Evolutionary conservation across 768 basidiomycete species (phyloP).

Genomic region (Russula virescens): DNA sequence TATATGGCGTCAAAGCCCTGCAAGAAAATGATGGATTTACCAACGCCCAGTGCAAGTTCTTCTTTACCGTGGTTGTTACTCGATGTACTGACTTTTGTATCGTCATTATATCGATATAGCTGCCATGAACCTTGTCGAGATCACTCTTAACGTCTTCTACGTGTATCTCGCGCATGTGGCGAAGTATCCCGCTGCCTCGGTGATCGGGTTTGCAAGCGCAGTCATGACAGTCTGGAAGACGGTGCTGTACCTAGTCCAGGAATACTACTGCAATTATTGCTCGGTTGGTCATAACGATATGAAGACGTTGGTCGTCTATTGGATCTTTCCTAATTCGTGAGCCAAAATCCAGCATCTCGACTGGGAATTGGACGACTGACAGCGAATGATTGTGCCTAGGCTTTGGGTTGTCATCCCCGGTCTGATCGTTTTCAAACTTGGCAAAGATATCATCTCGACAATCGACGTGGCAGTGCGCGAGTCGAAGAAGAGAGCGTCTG

Average conservation of each 20-base stretch:
- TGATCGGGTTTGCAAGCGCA: constrained; percentile 67
- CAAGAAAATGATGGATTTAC: constrained; percentile 70
- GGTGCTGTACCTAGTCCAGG: constrained; percentile 72
- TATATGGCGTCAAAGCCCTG: constrained; percentile 70
- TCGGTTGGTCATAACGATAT: constrained; percentile 67
- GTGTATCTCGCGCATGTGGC: constrained; percentile 66
- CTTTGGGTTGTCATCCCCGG: constrained; percentile 74
- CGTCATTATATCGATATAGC: constrained; percentile 40
- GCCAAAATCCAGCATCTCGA: constrained; percentile 26
- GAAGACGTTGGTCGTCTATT: constrained; percentile 48
- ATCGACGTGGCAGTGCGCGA: constrained; percentile 33
- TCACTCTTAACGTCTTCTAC: constrained; percentile 64
- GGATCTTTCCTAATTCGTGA: constrained; percentile 77
- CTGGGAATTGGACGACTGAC: not conserved
- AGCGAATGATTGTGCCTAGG: constrained; percentile 34
- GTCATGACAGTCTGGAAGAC: constrained; percentile 87
- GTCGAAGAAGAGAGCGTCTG: constrained; percentile 29
- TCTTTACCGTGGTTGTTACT: not conserved
- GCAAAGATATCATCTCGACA: constrained; percentile 51
- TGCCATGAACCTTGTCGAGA: constrained; percentile 74
- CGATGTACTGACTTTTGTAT: not conserved
- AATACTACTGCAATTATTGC: constrained; percentile 72
- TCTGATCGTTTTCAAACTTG: constrained; percentile 53
- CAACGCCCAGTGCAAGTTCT: constrained; percentile 60
- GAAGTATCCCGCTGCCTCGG: constrained; percentile 56